These are phyloP conservation scores for Begonia peltatifolia DNA, from an alignment of 306 rosid species.

Conservation along the genomic window DNA sequence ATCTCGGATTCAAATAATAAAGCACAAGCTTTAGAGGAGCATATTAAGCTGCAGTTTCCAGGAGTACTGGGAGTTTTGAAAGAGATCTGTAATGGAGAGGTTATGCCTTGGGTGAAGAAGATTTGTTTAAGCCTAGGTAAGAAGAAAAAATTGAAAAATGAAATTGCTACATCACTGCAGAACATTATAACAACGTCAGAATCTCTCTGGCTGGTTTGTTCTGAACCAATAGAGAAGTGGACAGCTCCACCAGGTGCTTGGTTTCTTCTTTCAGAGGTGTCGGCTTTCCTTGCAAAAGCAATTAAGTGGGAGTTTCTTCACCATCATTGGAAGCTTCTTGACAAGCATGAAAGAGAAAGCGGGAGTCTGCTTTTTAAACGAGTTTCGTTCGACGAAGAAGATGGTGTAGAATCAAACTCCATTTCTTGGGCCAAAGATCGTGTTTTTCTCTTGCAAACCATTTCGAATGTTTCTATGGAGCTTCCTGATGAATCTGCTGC, in stretches of 20 bases:
- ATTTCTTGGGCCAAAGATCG: constrained; percentile 86
- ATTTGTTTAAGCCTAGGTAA: constrained; percentile 76
- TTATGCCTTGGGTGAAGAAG: constrained; percentile 83
- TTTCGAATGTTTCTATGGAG: constrained; percentile 78
- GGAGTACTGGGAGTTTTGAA: constrained; percentile 44
- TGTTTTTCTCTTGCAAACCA: constrained; percentile 82
- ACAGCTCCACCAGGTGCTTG: constrained; percentile 90
- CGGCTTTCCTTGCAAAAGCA: constrained; percentile 58
- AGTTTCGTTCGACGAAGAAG: constrained; percentile 27
- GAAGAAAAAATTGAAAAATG: constrained; percentile 45
- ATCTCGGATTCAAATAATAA: constrained; percentile 8
- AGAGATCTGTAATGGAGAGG: constrained; percentile 64
- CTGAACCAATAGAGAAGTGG: constrained; percentile 75
- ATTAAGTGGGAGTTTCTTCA: constrained; percentile 86
- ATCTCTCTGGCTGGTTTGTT: constrained; percentile 60
- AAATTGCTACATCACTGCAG: constrained; percentile 51
- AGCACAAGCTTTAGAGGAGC: constrained; percentile 23
- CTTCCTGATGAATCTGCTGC: constrained; percentile 73
- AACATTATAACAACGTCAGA: constrained; percentile 61
- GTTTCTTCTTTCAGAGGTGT: constrained; percentile 90
- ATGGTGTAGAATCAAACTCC: constrained; percentile 32
- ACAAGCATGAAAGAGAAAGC: constrained; percentile 36
- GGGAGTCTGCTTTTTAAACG: constrained; percentile 31
- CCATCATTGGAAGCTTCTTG: constrained; percentile 93
- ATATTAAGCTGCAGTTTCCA: constrained; percentile 38